Evolutionary conservation across 768 basidiomycete species (phyloP).

Genomic region (Daedaleopsis nitida): DNA sequence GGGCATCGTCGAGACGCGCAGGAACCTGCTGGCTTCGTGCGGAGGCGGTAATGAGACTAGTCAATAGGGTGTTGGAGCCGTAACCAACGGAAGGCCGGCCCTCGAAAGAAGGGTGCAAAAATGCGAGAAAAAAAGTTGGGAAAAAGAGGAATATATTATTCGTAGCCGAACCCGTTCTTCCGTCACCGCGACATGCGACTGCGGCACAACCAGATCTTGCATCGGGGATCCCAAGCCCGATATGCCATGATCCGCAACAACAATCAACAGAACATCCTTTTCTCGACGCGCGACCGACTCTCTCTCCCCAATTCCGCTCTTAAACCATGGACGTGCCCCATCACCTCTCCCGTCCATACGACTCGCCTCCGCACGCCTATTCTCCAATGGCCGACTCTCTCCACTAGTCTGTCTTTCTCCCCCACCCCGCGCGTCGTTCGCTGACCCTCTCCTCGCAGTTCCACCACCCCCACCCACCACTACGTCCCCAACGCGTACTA

Average conservation of each 20-base stretch:
- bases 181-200: conserved; percentile 21
- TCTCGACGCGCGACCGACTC: conserved; percentile 25
- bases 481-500: conserved; percentile 29
- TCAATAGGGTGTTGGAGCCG: conserved; percentile 13
- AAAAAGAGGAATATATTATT: conserved; percentile 17
- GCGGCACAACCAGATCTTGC: conserved; percentile 19
- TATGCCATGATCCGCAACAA: conserved; percentile 39
- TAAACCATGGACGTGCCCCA: conserved; percentile 32
- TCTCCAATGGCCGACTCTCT: conserved; percentile 36
- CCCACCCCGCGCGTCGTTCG: conserved; percentile 1
- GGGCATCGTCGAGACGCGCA: neutral
- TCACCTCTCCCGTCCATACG: conserved; percentile 25
- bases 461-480: conserved; percentile 30
- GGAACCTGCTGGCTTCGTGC: neutral
- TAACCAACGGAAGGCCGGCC: conserved; percentile 10
- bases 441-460: conserved; percentile 11
- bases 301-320: conserved; percentile 25
- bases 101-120: conserved; percentile 13
- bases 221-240: conserved; percentile 33
- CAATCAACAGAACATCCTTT: conserved; percentile 28
- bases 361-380: conserved; percentile 27
- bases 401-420: conserved; percentile 32
- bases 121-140: conserved; percentile 5
- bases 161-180: conserved; percentile 19
- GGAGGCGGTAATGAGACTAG: conserved; percentile 9